These are phyloP conservation scores for Vanrija humicola DNA, from an alignment of 1,284 basidiomycete species.

Conservation along the genomic window DNA sequence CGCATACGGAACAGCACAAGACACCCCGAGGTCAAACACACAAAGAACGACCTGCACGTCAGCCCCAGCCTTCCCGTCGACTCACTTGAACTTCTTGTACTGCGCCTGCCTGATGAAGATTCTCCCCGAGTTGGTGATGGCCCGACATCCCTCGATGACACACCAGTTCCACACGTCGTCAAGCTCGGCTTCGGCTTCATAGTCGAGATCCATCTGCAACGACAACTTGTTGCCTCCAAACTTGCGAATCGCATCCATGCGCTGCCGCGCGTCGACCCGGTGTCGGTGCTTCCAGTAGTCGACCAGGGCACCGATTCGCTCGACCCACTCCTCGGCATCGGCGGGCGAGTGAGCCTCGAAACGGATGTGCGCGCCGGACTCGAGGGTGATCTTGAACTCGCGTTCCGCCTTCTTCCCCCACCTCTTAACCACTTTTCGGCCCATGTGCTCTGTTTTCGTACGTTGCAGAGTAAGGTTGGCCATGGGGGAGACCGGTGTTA, in stretches of 20 bases:
- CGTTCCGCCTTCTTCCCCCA: conserved; percentile 10
- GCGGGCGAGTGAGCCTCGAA: conserved; percentile 26
- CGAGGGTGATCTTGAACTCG: conserved; percentile 31
- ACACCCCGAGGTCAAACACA: conserved; percentile 23
- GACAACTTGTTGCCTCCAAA: background rate
- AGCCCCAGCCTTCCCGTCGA: background rate
- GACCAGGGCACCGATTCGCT: conserved; percentile 25
- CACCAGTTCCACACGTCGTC: conserved; percentile 48
- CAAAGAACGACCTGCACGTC: background rate
- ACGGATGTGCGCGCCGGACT: conserved; percentile 2
- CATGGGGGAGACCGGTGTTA: too few species aligned
- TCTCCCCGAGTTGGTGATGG: conserved; percentile 35
- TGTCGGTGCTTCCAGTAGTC: conserved; percentile 40
- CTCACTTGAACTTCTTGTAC: conserved; percentile 41
- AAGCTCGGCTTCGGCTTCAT: background rate
- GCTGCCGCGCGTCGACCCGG: conserved; percentile 40
- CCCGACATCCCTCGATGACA: conserved; percentile 39
- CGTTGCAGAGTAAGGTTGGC: background rate
- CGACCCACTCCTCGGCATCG: conserved; percentile 43
- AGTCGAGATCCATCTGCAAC: background rate
- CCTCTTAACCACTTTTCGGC: background rate
- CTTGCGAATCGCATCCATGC: conserved; percentile 37
- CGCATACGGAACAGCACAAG: conserved; percentile 41
- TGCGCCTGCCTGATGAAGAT: conserved; percentile 36
- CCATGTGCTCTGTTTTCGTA: background rate